Conservation (phyloP, 2,329 filamentous ascomycete genomes). For the Hymenoscyphus fraxineus region DNA sequence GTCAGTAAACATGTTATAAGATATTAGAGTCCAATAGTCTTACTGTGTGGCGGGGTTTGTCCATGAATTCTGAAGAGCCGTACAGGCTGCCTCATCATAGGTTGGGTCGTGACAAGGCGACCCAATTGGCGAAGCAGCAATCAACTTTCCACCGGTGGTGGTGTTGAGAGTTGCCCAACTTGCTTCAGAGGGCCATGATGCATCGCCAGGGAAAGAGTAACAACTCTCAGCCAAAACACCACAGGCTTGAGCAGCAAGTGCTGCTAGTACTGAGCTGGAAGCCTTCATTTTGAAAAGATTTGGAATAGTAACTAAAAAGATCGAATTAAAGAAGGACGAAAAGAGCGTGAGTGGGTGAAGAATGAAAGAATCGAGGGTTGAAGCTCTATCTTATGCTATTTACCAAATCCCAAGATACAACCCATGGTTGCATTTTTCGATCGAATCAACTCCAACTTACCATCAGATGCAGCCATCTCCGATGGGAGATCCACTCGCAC, state of each 20-base stretch:
- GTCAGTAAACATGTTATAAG: neutral
- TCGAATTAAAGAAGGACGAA: neutral
- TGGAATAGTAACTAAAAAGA: neutral
- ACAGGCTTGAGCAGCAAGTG: neutral
- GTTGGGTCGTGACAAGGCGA: conserved; percentile 21
- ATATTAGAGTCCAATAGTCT: neutral
- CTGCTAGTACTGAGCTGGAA: neutral
- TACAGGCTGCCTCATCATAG: conserved; percentile 21
- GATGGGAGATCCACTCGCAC: neutral
- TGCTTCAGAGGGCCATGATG: conserved; percentile 17
- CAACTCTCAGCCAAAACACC: conserved; percentile 1
- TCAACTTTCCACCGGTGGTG: conserved; percentile 18
- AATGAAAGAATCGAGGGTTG: neutral
- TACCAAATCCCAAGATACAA: neutral
- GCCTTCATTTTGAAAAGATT: neutral
- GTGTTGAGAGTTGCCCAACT: conserved; percentile 19
- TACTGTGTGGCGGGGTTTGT: conserved; percentile 15
- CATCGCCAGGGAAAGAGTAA: conserved; percentile 22
- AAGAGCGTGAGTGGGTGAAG: neutral
- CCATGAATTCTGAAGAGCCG: conserved; percentile 16
- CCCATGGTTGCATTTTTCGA: neutral
- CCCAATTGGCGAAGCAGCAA: conserved; percentile 18
- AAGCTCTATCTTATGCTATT: neutral
- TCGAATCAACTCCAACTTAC: neutral
- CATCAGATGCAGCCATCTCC: neutral